A percentile compares a stretch with the other conserved stretches of the same genome.
These are phyloP conservation scores for Talaromyces sp. DNA, from an alignment of 2,329 filamentous ascomycete genomes.

Conservation along the genomic window DNA sequence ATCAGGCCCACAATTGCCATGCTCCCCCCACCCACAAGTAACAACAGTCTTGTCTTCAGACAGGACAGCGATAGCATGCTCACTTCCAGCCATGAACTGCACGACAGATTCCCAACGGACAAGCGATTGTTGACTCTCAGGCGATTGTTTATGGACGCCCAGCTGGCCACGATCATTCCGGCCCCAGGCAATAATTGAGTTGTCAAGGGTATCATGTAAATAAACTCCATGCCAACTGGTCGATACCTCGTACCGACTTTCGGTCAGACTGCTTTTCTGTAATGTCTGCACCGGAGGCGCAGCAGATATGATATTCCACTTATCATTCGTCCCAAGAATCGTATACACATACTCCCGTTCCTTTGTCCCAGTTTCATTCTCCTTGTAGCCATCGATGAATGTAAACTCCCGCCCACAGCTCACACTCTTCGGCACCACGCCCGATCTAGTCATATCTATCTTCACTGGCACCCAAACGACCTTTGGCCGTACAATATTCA, in stretches of 20 bases:
- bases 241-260: slow-evolving; percentile 46
- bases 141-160: slow-evolving; percentile 57
- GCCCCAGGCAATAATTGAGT: slow-evolving; percentile 69
- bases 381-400: slow-evolving; percentile 55
- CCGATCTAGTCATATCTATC: slow-evolving; percentile 49
- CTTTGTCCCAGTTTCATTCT: no score
- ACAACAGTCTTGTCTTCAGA: slow-evolving; percentile 60
- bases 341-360: slow-evolving; percentile 50
- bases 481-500: slow-evolving; percentile 37
- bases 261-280: background rate
- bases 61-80: slow-evolving; percentile 77
- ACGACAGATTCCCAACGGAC: slow-evolving; percentile 35
- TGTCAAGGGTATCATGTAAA: slow-evolving; percentile 57
- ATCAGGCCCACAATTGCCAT: slow-evolving; percentile 85
- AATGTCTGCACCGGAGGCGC: slow-evolving; percentile 44
- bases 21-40: slow-evolving; percentile 95
- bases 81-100: slow-evolving; percentile 77
- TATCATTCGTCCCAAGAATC: slow-evolving; percentile 68
- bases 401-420: slow-evolving; percentile 86
- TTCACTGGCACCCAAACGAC: slow-evolving; percentile 59
- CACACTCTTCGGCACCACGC: slow-evolving; percentile 53
- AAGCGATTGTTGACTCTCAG: slow-evolving; percentile 8
- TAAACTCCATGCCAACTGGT: slow-evolving; percentile 83
- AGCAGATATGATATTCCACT: slow-evolving; percentile 61
- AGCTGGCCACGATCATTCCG: slow-evolving; percentile 82